Evolutionary conservation across 2,329 filamentous ascomycete species (phyloP).

Genomic region (Colletotrichum somersetense): DNA sequence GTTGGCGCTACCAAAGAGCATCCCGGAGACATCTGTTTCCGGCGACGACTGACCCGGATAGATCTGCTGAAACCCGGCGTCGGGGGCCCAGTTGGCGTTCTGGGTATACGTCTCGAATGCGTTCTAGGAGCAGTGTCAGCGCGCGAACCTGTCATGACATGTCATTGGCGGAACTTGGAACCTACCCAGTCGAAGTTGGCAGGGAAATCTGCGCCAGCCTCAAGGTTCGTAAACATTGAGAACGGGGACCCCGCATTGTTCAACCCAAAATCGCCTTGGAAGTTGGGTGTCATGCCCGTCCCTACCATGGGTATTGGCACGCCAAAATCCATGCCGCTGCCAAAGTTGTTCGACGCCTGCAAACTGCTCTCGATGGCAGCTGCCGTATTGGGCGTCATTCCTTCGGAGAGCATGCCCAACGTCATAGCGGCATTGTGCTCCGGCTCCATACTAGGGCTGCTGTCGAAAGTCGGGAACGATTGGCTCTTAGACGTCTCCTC

Average conservation of each 20-base stretch:
- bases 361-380: constrained; percentile 47
- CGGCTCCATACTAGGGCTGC: constrained; percentile 46
- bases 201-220: constrained; percentile 54
- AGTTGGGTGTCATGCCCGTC: constrained; percentile 54
- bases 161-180: constrained; percentile 12
- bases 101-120: constrained; percentile 71
- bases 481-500: constrained; percentile 43
- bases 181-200: constrained; percentile 72
- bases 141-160: neutral
- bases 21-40: constrained; percentile 30
- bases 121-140: constrained; percentile 54
- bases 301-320: constrained; percentile 49
- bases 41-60: constrained; percentile 43
- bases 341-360: constrained; percentile 58
- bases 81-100: constrained; percentile 64
- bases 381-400: constrained; percentile 50
- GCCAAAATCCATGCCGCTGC: constrained; percentile 59
- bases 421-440: constrained; percentile 58
- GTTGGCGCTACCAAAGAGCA: constrained; percentile 20
- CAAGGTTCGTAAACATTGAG: constrained; percentile 64
- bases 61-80: constrained; percentile 64
- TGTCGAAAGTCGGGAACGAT: constrained; percentile 47
- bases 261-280: constrained; percentile 51
- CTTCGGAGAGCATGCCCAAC: constrained; percentile 58
- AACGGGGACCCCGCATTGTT: constrained; percentile 60